These are phyloP conservation scores for Capsicum rhomboideum DNA, from an alignment of 257 asterid species.

Conservation along the genomic window DNA sequence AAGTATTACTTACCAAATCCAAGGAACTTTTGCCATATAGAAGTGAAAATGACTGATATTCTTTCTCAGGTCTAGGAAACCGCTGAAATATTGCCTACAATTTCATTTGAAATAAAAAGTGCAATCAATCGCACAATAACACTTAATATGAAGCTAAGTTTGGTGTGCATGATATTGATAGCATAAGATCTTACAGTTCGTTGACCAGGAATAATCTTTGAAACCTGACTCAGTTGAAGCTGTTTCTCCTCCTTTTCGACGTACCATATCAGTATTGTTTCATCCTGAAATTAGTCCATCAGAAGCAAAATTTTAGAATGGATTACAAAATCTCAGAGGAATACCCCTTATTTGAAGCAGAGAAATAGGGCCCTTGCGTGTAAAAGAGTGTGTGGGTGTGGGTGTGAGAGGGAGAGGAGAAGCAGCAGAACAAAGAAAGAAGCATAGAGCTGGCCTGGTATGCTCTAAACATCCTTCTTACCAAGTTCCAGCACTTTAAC, in stretches of 20 bases:
- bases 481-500: not conserved
- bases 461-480: not conserved
- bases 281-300: slow-evolving; percentile 43
- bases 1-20: slow-evolving; percentile 51
- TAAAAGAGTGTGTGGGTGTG: not conserved
- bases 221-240: slow-evolving; percentile 46
- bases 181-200: slow-evolving; percentile 52
- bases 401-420: not conserved
- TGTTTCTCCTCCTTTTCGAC: slow-evolving; percentile 55
- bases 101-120: slow-evolving; percentile 4
- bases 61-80: slow-evolving; percentile 74
- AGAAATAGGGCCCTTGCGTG: not conserved
- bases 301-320: not conserved
- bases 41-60: slow-evolving; percentile 77
- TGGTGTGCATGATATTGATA: not conserved
- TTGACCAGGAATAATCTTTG: slow-evolving; percentile 71
- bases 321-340: not conserved
- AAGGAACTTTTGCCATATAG: slow-evolving; percentile 48
- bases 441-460: not conserved
- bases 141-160: not conserved
- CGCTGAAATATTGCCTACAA: slow-evolving; percentile 54
- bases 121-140: not conserved
- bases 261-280: slow-evolving; percentile 53
- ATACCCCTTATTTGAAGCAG: not conserved
- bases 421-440: not conserved